phyloP scores from a whole-genome alignment of 1,139 yeast species.

The Suhomyces bribrorum region DNA sequence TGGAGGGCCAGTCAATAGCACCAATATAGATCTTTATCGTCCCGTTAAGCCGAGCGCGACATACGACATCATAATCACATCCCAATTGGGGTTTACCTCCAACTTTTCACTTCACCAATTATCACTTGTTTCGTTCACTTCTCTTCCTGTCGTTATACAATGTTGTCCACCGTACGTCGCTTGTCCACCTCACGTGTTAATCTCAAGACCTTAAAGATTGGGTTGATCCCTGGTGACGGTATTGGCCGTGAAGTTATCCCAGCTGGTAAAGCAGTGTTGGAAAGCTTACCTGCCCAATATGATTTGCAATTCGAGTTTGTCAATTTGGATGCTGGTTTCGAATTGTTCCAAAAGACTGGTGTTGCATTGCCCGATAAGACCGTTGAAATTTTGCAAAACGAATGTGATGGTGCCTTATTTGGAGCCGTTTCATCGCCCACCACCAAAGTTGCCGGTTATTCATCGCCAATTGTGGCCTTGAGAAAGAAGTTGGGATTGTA shows the following conservation, averaged over 20 bases:
- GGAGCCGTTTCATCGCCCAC: constrained; percentile 98
- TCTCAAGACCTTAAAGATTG: constrained; percentile 44
- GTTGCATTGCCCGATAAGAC: constrained; percentile 94
- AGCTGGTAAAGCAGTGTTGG: constrained; percentile 83
- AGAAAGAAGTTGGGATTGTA: constrained; percentile 92
- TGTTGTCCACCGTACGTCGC: constrained; percentile 33
- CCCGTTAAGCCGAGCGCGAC: neutral
- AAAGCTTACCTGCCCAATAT: constrained; percentile 72
- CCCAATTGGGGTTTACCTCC: constrained; percentile 7
- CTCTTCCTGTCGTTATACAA: constrained; percentile 1
- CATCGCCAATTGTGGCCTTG: constrained; percentile 96
- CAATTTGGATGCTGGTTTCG: constrained; percentile 90
- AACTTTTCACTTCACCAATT: neutral
- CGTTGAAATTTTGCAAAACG: constrained; percentile 70
- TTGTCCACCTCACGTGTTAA: constrained; percentile 37
- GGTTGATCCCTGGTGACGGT: constrained; percentile 95
- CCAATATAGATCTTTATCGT: too few relatives aligned
- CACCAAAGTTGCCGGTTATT: constrained; percentile 90
- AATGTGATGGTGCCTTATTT: constrained; percentile 95
- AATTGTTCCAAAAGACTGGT: constrained; percentile 88
- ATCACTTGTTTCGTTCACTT: neutral
- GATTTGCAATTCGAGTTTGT: constrained; percentile 84
- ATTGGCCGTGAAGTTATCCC: constrained; percentile 98
- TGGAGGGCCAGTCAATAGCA: too few relatives aligned
- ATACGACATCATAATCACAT: neutral